Evolutionary conservation across 441 rosid species (phyloP), one percentile per base, ranked within the genome.

Genomic region (Pelargonium cotyledonis): DNA sequence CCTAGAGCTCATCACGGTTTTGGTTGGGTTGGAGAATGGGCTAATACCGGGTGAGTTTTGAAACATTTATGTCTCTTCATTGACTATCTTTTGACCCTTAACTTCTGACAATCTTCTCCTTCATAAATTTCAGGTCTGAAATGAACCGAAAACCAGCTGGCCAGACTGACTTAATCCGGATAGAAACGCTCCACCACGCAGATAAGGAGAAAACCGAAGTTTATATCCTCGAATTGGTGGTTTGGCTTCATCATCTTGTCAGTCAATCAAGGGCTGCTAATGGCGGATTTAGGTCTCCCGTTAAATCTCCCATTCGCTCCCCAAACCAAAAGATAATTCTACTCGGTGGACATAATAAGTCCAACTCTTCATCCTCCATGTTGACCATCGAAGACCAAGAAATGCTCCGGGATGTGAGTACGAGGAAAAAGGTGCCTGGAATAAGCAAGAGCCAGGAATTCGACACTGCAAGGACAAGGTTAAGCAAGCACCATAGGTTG

Each of bases 1-100:
- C 29, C 29, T 26, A 83, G 88, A 69, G 85, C 89, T 16, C 88
- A 80, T 81, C 87, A 80, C 71, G 89, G 86, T 65, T 83, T 82
- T 15, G 90, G 90, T 68, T 86, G 90, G 88, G 90, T 86, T 55
- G 90, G 90, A 62, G 90, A 86, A 70, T 86, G 90, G 90, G 90
- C 88, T 53, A 86, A 80, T 67, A 78, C 85, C 53, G 88, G 87
- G 90, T 84, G 43, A 81, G 60, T 53, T 53, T 16, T 67, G 61
- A 40, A n/a, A 29, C 29, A 26, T 26, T 75, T 65, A 60, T 65
- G 8, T n/a, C 43, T 58, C 65, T 46, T 46, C 2, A 40, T 58
- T 60, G 10, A 11, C 14, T 55, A 46, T n/a, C 12, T 7, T 43
- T 61, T 2, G 14, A 40, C 38, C 8, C 31, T 23, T 23, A n/a